Evolutionary conservation across 805 yeast species (phyloP).

Genomic region (Isabelozyma heimii): DNA sequence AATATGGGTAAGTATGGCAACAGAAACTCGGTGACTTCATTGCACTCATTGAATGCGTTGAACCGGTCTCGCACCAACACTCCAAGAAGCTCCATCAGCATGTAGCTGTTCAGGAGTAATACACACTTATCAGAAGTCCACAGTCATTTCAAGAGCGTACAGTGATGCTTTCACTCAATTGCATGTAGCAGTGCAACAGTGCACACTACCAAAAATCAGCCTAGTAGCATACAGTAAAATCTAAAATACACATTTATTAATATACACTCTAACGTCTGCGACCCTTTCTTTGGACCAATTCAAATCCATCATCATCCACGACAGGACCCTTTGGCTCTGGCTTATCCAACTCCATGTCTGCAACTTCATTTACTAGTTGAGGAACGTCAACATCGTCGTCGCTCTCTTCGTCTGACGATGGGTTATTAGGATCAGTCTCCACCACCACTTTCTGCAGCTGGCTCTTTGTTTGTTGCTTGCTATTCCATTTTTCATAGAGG

Average conservation of each 20-base stretch:
- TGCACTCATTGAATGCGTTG: constrained; percentile 39
- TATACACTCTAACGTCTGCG: constrained; percentile 34
- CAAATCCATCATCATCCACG: constrained; percentile 94
- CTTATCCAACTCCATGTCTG: constrained; percentile 31
- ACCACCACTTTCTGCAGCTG: constrained; percentile 41
- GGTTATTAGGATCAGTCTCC: constrained; percentile 61
- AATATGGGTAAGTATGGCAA: constrained; percentile 8
- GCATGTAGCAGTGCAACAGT: too few species aligned
- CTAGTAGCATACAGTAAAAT: background rate
- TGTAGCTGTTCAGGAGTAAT: too few species aligned
- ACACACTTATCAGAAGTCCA: too few species aligned
- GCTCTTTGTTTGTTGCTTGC: constrained; percentile 40
- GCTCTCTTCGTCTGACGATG: constrained; percentile 47
- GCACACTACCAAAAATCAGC: background rate
- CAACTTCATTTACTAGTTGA: constrained; percentile 16
- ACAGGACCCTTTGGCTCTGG: constrained; percentile 49
- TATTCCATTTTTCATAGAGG: constrained; percentile 57
- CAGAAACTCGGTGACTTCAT: constrained; percentile 32
- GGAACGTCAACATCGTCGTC: constrained; percentile 43
- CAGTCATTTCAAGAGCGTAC: too few species aligned
- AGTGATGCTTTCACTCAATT: too few species aligned
- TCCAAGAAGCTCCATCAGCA: constrained; percentile 33
- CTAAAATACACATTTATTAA: background rate
- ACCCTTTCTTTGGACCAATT: constrained; percentile 74
- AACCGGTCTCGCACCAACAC: constrained; percentile 35